Base-by-base conservation (phyloP, 2,329 filamentous ascomycete genomes). In the Fusarium newnesense region DNA sequence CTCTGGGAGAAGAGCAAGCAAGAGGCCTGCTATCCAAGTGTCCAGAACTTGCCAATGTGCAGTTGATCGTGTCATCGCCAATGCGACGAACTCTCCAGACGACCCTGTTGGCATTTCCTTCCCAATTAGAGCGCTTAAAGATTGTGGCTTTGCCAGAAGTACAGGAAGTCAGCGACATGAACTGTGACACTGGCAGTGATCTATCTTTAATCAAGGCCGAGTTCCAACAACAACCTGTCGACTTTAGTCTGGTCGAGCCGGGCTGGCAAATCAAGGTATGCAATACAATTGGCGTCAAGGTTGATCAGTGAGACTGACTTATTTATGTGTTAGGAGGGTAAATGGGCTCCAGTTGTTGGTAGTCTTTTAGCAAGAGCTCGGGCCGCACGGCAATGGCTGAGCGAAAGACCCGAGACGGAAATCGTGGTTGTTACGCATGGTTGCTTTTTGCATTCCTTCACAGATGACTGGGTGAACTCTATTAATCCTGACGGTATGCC, bases 391-490 rank as follows among this genome's bases (percentile, higher is more conserved):
- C 21, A 11, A 3, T 64, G 62, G 62, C 18, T 64, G 30, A 53
- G 44, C 15, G 32, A 53, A 44, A 44, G 58, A 2, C 18, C 58
- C 4, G 62, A 64, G 43, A 4, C 3, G 9, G 62, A 64, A 18
- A 46, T 64, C 7, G 62, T 63, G 12, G 62, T 64, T 4, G 43
- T 64, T 18, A 26, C 58, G 1, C 62, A 64, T 13, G 58, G 62
- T 1, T 39, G 62, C 19, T 64, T 64, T 15, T 18, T 64, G 5
- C 62, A 64, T 37, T 64, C 53, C 18, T 39, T 64, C 7, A 64
- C 62, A 0, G 46, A 64, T 10, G 58, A 63, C 13, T 64, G 58
- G 62, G 18, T 53, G 0, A 64, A 64, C 8, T 19, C 46, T 4
- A 11, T 44, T 1, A 63, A 64, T 4, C 3, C 26, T 7, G 11